Base-by-base conservation (phyloP, 1,139 yeast species). In the Candida glucosophila region DNA sequence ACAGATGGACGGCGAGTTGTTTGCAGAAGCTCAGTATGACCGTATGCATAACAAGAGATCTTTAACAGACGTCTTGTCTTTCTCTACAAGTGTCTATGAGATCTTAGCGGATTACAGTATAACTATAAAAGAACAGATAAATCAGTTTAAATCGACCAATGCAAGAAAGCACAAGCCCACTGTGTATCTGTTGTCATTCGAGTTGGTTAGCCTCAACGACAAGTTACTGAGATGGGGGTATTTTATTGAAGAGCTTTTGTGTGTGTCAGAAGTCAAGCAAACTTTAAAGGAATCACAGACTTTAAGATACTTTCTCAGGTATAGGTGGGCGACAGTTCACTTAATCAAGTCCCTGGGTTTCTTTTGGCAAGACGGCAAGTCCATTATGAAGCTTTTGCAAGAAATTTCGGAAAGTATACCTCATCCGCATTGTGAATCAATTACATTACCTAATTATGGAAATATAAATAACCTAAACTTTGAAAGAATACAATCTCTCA, bases 381-480 rank as follows among this genome's bases (percentile, higher is more conserved):
- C 51, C 26, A 54, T 52, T 22, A 42, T 48, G n/a, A n/a, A n/a
- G n/a, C n/a, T n/a, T n/a, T n/a, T n/a, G n/a, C n/a, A n/a, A n/a
- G n/a, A n/a, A n/a, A n/a, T n/a, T n/a, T n/a, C n/a, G n/a, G n/a
- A n/a, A n/a, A n/a, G n/a, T n/a, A n/a, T 10, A 9, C n/a, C n/a
- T n/a, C n/a, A n/a, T n/a, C n/a, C n/a, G n/a, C n/a, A n/a, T n/a
- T n/a, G n/a, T n/a, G 19, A n/a, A 4, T 16, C 12, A 7, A 29
- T 51, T 11, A 30, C 36, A 4, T 41, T 47, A 33, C 57, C 70
- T 2, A 81, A 79, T 39, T 77, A 67, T 40, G 55, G 64, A 3
- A 58, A 67, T 30, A 69, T 90, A n/a, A 77, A 86, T 3, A 58
- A 61, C 1, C 52, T 88, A 3, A 73, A 69, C 20, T 29, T 52